These are phyloP conservation scores for Xylaria sp. DNA, from an alignment of 2,329 filamentous ascomycete genomes.

Conservation along the genomic window DNA sequence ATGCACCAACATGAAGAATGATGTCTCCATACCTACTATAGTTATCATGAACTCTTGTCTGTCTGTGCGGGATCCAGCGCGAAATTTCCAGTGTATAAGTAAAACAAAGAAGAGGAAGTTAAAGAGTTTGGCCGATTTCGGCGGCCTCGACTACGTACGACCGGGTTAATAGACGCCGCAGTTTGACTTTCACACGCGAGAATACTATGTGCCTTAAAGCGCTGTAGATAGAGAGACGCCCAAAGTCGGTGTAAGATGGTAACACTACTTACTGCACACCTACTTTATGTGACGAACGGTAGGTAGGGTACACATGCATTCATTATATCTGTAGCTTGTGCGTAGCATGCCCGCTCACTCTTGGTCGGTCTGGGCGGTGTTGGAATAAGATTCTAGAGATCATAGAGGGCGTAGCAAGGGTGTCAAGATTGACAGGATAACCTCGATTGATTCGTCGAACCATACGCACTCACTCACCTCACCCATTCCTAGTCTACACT, in stretches of 20 bases:
- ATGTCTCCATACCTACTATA: too few relatives aligned
- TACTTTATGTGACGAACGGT: not conserved
- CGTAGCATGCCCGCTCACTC: too few relatives aligned
- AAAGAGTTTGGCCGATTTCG: constrained; percentile 8
- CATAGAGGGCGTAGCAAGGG: not conserved
- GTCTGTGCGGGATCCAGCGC: not conserved
- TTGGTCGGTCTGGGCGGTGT: too few relatives aligned
- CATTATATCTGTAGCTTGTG: too few relatives aligned
- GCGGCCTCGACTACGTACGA: not conserved
- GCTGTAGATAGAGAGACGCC: too few relatives aligned
- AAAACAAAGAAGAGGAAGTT: not conserved
- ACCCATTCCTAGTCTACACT: not conserved
- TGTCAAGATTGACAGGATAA: not conserved
- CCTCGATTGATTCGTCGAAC: too few relatives aligned
- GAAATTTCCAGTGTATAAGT: not conserved
- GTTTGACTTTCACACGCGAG: not conserved
- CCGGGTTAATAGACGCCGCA: constrained; percentile 3
- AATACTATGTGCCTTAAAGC: too few relatives aligned
- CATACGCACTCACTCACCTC: too few relatives aligned
- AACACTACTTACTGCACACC: not conserved
- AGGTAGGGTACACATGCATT: constrained; percentile 5
- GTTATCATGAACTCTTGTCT: not conserved
- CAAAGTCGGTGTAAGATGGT: not conserved
- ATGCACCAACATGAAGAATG: too few relatives aligned
- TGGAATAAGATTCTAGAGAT: too few relatives aligned